Base-by-base conservation (phyloP, 768 basidiomycete species). In the Rhizopogon vulgaris region DNA sequence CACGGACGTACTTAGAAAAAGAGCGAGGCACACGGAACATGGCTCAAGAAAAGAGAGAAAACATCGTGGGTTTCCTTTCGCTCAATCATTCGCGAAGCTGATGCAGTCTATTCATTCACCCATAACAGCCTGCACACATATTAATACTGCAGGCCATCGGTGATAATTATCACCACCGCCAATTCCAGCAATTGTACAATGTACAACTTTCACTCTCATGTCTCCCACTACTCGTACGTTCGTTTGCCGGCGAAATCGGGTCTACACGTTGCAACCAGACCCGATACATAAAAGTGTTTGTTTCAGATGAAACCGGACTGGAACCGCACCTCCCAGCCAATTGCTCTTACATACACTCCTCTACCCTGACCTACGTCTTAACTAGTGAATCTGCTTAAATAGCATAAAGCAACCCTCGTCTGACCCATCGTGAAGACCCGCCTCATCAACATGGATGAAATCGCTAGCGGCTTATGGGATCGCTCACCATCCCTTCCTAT, bases 401-500 rank as follows among this genome's bases (percentile, higher is more conserved):
- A 12, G 22, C 42, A 30, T 22, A 46, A 34, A 32, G 12, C 43
- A 22, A 15, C 9, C 30, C 30, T 9, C 43, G 15, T 34, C 8
- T 34, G 30, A 46, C 30, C 18, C 30, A 1, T 17, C 12, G 6
- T 12, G 17, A 12, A 30, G 2, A 15, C n/a, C 1, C 28, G 6
- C 18, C 12, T 45, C 12, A 9, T 17, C 18, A 46, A 5, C 3
- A 46, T 46, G 45, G 32, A 46, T 15, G 4, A 15, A 22, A 6
- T 22, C 9, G 3, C 2, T 18, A 46, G 10, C 52, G 40, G 55
- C 42, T 9, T 45, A 2, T 51, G 52, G 58, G 43, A 61, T 39
- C 5, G 27, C 27, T 43, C 38, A 0, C 51, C 58, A 10, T 38
- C 59, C 39, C 49, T 58, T 15, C 51, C 42, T 10, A 69, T 83